phyloP scores from a whole-genome alignment of 2,329 filamentous ascomycete species.

The Annulohypoxylon truncatum region DNA sequence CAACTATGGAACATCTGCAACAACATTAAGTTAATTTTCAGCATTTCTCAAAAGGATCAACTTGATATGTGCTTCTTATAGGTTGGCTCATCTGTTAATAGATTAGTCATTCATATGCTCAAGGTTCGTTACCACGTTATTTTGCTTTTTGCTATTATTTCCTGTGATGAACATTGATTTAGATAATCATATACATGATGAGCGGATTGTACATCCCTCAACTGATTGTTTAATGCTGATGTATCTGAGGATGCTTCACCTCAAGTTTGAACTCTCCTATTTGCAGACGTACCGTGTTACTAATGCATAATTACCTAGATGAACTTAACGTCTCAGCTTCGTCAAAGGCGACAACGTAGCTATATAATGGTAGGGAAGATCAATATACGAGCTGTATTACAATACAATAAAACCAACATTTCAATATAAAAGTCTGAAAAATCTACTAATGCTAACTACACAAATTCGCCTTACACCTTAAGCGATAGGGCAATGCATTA shows the following conservation, averaged over 20 bases:
- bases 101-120: neutral
- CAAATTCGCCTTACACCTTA: neutral
- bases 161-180: neutral
- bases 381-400: neutral
- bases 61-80: neutral
- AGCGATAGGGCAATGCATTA: neutral
- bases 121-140: neutral
- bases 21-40: neutral
- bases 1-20: neutral
- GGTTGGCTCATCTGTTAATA: neutral
- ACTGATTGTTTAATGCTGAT: conserved; percentile 21
- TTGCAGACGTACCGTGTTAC: neutral
- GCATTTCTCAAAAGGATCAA: neutral
- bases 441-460: neutral
- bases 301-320: neutral
- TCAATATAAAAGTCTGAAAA: conserved; percentile 37
- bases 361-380: too few relatives aligned
- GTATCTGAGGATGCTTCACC: conserved; percentile 12
- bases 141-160: neutral
- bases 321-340: neutral
- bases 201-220: neutral
- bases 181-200: neutral
- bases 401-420: neutral
- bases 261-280: neutral
- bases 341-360: too few relatives aligned